Evolutionary conservation across 805 yeast genomes (phyloP), one percentile per base, ranked within the genome.

Genomic region (Lachancea meyersii): DNA sequence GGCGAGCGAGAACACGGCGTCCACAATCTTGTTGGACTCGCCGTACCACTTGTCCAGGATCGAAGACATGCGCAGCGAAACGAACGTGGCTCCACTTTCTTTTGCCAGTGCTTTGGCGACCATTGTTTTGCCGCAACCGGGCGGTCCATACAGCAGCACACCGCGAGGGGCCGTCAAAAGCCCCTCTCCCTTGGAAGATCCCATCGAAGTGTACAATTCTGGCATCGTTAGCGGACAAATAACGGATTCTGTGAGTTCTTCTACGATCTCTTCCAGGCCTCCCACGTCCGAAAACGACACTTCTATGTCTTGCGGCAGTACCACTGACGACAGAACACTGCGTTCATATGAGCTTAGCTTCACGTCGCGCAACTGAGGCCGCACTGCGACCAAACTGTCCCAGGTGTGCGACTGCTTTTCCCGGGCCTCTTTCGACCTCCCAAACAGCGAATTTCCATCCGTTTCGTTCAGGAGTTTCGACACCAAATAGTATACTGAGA

Each of bases 41-140:
- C 98, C 98, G 59, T 86, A 91, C 95, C 96, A 91, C 64, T 91
- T 91, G 65, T 93, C 96, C 91, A 89, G 85, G 14, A 91, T 79
- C 2, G 91, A 80, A 20, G 96, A 87, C 94, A 91, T 85, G 61
- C 95, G 75, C 40, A 91, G 83, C 54, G 89, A 87, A 38, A 91
- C 75, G 65, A 91, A 91, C 53, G 82, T 87, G 0, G 97, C 97
- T 1, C 86, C 87, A 51, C 94, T 81, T 61, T 89, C 96, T 43
- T 79, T 75, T 1, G 97, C 97, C 30, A 91, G 73, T 0, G 97
- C 97, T 63, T 89, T 91, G 8, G 97, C 97, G 53, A 91, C 70
- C 96, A 91, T 86, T 3, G 97, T 91, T 65, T 91, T 91, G 43
- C 97, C 97, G 63, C 97, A 91, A 0, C 97, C 97, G 0, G 97